These are phyloP conservation scores for Peniophora sp. DNA, from an alignment of 1,284 basidiomycete species.

Conservation along the genomic window DNA sequence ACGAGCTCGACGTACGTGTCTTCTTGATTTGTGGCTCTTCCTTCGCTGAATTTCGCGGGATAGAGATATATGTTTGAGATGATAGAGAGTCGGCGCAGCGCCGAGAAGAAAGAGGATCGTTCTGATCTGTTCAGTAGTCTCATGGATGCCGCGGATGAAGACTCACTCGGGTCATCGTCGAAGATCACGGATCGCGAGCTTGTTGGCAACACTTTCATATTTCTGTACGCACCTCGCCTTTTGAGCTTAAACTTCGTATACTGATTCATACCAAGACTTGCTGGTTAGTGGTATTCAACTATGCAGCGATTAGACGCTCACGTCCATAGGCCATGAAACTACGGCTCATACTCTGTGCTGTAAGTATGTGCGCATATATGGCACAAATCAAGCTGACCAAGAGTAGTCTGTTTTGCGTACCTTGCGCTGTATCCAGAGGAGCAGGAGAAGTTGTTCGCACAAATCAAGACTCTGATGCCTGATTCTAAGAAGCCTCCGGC, in stretches of 20 bases:
- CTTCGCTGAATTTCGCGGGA: not conserved
- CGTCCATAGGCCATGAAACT: slow-evolving; percentile 23
- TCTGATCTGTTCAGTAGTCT: slow-evolving; percentile 44
- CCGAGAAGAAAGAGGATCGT: slow-evolving; percentile 25
- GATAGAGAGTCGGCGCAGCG: slow-evolving; percentile 31
- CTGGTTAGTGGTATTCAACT: no score
- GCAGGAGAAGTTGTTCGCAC: slow-evolving; percentile 42
- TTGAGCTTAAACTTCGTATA: no score
- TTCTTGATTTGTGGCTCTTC: not conserved
- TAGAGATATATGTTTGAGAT: slow-evolving; percentile 44
- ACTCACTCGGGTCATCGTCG: slow-evolving; percentile 10
- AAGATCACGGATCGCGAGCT: slow-evolving; percentile 35
- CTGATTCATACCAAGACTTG: no score
- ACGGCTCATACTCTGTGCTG: slow-evolving; percentile 40
- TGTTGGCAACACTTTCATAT: slow-evolving; percentile 43
- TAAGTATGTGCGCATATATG: slow-evolving; percentile 11
- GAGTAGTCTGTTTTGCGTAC: slow-evolving; percentile 24
- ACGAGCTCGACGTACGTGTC: slow-evolving; percentile 35
- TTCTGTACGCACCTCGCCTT: no score
- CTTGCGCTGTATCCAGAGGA: slow-evolving; percentile 40
- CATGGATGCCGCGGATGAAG: slow-evolving; percentile 32
- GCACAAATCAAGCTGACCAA: not conserved
- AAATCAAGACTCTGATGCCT: slow-evolving; percentile 31
- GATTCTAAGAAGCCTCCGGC: slow-evolving; percentile 28
- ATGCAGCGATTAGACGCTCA: no score